Base-by-base conservation (phyloP, 73 alveolate genomes). In the Paramecium sexaurelia region DNA sequence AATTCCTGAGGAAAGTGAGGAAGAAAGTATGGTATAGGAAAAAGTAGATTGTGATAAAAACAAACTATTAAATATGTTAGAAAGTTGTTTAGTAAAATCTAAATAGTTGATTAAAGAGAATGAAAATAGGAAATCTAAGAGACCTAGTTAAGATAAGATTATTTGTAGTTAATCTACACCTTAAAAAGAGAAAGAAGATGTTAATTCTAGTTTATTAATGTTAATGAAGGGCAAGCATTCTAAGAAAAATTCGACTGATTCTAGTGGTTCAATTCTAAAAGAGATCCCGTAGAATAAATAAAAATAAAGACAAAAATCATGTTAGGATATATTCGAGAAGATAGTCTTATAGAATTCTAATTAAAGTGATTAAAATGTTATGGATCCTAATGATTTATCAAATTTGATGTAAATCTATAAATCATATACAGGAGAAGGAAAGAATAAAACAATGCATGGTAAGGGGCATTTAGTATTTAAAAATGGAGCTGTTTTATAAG, bases 1-100 rank as follows among this genome's bases (percentile, higher is more conserved):
- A 20, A 78, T 78, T 20, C 90, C 90, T 17, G 90, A 78, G 75
- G 90, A 78, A 32, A 40, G 73, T 78, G 90, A 78, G 26, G 90
- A 78, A 39, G 90, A 78, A 19, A 78, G 90, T 78, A 35, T 27
- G 27, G 20, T 39, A 19, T 37, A 78, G 20, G 71, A 39, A 3
- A 78, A 78, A 43, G 43, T 22, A 29, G 86, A 24, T 20, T 35
- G 32, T 78, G 90, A 78, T 36, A 78, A 78, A 17, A 19, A n/a
- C 6, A 78, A 32, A 41, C 24, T 78, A 24, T 19, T 78, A 26
- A 39, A 39, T 20, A 78, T 78, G 90, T 41, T 78, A 26, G 90
- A 78, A 29, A 78, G 71, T n/a, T 78, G 90, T 78, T 43, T 78
- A 13, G 9, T 39, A 7, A 78, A 78, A 78, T 39, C 73, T 15